Evolutionary conservation across 345 rosid species (phyloP).

Genomic region (Melaleuca alternifolia): DNA sequence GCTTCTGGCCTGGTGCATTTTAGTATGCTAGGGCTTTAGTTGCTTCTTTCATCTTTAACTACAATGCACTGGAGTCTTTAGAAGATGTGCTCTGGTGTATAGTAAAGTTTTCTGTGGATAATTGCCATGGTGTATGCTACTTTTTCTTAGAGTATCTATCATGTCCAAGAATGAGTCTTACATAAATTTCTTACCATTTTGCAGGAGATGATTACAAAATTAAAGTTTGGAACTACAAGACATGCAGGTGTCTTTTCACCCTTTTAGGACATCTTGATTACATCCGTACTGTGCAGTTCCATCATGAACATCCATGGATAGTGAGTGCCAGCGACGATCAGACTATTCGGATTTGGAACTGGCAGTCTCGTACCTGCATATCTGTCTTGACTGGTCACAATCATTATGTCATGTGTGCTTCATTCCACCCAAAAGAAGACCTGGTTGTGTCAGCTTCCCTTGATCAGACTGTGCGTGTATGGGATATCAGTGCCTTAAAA

Average conservation of each 20-base stretch:
- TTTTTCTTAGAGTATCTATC: background rate
- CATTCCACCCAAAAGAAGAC: conserved; percentile 94
- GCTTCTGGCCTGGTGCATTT: background rate
- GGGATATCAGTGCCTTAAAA: conserved; percentile 90
- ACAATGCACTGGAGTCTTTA: background rate
- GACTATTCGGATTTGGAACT: conserved; percentile 96
- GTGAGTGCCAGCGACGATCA: conserved; percentile 99
- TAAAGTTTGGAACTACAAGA: conserved; percentile 95
- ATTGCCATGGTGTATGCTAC: background rate
- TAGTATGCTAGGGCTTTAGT: background rate
- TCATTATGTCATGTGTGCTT: conserved; percentile 98
- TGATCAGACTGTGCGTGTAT: conserved; percentile 95
- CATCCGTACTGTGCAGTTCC: conserved; percentile 94
- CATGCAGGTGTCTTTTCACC: conserved; percentile 83
- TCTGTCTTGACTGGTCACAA: conserved; percentile 95
- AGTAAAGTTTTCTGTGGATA: background rate
- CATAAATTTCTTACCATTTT: conserved; percentile 9
- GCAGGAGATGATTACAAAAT: conserved; percentile 96
- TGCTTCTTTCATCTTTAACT: background rate
- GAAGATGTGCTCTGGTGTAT: background rate
- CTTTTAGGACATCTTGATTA: conserved; percentile 97
- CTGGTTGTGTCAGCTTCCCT: conserved; percentile 92
- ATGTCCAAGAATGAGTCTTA: background rate
- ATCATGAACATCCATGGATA: conserved; percentile 96
- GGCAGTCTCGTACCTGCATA: conserved; percentile 96